Base-by-base conservation (phyloP, 345 rosid genomes). In the Sisymbrium altissimum region DNA sequence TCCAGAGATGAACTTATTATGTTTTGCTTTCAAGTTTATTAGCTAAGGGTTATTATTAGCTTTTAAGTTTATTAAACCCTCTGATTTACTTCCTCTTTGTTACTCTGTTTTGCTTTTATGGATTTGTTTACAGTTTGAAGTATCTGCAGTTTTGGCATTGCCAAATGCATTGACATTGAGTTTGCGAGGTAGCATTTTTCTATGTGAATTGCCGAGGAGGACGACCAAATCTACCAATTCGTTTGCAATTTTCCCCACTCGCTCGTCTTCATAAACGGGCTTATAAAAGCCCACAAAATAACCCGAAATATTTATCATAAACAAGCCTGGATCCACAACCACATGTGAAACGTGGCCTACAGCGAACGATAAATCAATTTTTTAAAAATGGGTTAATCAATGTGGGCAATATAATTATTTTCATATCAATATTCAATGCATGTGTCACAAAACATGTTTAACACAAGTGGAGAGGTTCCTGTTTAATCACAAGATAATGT, bases 51-150 rank as follows among this genome's bases (percentile, higher is more conserved):
- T 49, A 49, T 27, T 50, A 46, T 9, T 57, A 66, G 61, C 40
- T 56, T 56, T 32, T 9, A 56, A n/a, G 61, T 55, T 55, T 50
- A 75, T 74, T 67, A 50, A 59, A 49, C 30, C 53, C 29, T 66
- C 49, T 67, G 36, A 41, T 55, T 66, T 13, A 15, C 44, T 38
- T 49, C 1, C 54, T 39, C 63, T 29, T 6, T 50, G 7, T 41
- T 12, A 67, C 68, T 39, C 67, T 75, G 66, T 29, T 68, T 60
- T 25, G 63, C 32, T 60, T 40, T 36, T 40, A 38, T 67, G 78
- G 56, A 67, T 74, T 67, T 49, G 29, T 12, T 58, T 49, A 27
- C 10, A 10, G 59, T 36, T 73, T 2, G 9, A 23, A 44, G 6
- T 43, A 23, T 23, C 25, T 23, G 25, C 25, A 23, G 53, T 17